Conservation (phyloP, 306 rosid species). For the Hippophae tibetana region DNA sequence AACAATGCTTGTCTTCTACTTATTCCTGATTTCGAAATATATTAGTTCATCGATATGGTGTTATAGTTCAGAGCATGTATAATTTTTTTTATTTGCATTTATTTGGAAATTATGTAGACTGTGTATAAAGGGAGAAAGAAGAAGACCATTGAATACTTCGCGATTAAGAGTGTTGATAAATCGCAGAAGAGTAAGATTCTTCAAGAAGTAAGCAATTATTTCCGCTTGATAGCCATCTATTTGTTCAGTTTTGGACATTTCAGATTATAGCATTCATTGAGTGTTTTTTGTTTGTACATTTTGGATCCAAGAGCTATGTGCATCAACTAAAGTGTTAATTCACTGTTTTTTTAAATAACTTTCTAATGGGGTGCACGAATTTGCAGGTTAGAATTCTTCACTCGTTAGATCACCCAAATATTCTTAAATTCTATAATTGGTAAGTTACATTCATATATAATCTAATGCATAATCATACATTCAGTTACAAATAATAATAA, state of each 20-base stretch:
- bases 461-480: too few relatives aligned
- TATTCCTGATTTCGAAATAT: not conserved
- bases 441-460: conserved; percentile 17
- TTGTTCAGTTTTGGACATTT: not conserved
- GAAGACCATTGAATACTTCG: conserved; percentile 91
- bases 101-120: conserved; percentile 34
- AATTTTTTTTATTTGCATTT: not conserved
- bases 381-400: conserved; percentile 91
- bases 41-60: not conserved
- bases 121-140: conserved; percentile 97
- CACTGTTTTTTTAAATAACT: not conserved
- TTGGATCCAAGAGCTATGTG: not conserved
- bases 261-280: not conserved
- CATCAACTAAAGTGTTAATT: not conserved
- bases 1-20: conserved; percentile 6
- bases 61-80: conserved; percentile 1
- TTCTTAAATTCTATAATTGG: conserved; percentile 78
- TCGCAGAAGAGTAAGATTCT: conserved; percentile 83
- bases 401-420: conserved; percentile 63
- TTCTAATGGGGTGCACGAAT: not conserved
- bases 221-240: not conserved
- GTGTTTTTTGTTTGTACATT: not conserved
- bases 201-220: conserved; percentile 62
- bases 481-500: too few relatives aligned
- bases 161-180: conserved; percentile 89